Base-by-base conservation (phyloP, 2,329 filamentous ascomycete species). In the Beauveria scarabaeidicola region DNA sequence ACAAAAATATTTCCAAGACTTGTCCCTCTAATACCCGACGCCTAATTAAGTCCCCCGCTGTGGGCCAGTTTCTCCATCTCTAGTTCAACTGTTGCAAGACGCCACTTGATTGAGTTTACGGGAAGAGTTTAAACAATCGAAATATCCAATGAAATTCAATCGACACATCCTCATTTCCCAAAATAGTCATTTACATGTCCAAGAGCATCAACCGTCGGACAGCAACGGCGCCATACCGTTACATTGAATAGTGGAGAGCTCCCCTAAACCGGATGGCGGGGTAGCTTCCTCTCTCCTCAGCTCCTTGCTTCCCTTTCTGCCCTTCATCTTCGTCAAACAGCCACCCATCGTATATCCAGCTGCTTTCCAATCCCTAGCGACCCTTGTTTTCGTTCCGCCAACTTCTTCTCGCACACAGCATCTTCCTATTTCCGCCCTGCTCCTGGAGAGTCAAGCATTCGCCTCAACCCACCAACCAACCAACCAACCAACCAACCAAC, bases 251-350 rank as follows among this genome's bases (percentile, higher is more conserved):
- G 56, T 58, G 48, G 56, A 38, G 47, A 58, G 56, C 47, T 52
- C 56, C 47, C 48, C 53, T 44, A 29, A 29, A n/a, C 2, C 11
- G 25, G 25, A 52, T 58, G 56, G 56, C 56, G 56, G 56, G 56
- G 56, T 58, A 58, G 56, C 46, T 58, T 50, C 32, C 27, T 40
- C 29, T 17, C 19, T 38, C 13, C 21, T 54, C 52, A 46, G 47
- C 23, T 46, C 27, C 25, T 21, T 21, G 13, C 40, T 46, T 44
- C 15, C 40, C 46, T 46, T 52, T 46, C 4, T n/a, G 17, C 6
- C 7, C 15, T 36, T 44, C 9, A 46, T 21, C 2, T 44, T 38
- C 23, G 41, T 38, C 15, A 25, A 21, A 25, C 27, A 21, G 41
- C 53, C 40, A 36, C 43, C 25, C n/a, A 27, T 19, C 7, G 10